Base-by-base conservation (phyloP, 768 basidiomycete species). In the Termitomyces sp. region DNA sequence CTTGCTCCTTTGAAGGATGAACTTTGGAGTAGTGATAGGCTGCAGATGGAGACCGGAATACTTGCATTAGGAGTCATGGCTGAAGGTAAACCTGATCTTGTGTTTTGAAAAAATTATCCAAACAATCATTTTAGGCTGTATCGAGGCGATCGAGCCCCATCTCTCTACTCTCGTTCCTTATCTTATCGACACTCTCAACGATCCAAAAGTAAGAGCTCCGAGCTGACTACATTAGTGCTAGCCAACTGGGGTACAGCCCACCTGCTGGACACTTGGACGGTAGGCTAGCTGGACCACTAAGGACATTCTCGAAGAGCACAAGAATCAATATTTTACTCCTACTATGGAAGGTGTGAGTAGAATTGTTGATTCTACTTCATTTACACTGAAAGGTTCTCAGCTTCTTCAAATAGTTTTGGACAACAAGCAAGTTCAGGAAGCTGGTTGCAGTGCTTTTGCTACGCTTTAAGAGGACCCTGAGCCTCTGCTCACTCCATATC, bases 391-490 rank as follows among this genome's bases (percentile, higher is more conserved):
- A 32, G 45, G 14, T 65, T 56, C 62, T n/a, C 66, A 98, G 96
- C 86, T 99, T 52, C 87, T 99, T 61, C 88, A 92, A 58, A 98
- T 96, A 92, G 95, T 98, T 17, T 78, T 98, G 56, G 97, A 99
- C 72, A 92, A 93, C 73, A 98, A 99, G 76, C 91, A 95, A 31
- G 97, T 99, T 1, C 97, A 99, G 77, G 97, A 99, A 75, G 97
- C 97, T 4, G 97, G 97, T 9, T 99, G 97, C 76, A 96, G 94
- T 65, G 97, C 97, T 1, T 98, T 99, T 69, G 97, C 97, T 12
- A 98, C 97, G 15, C 84, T 98, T 11, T 97, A 99, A 73, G 97
- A 99, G 73, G 97, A 98, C 72, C 97, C 97, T 5, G 96, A 94
- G 2, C 69, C 82, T 3, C 90, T 92, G 66, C 86, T 99, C 56